Evolutionary conservation across 2,329 filamentous ascomycete species (phyloP), one percentile per base, ranked within the genome.

Genomic region (Microcyclosporella mali): DNA sequence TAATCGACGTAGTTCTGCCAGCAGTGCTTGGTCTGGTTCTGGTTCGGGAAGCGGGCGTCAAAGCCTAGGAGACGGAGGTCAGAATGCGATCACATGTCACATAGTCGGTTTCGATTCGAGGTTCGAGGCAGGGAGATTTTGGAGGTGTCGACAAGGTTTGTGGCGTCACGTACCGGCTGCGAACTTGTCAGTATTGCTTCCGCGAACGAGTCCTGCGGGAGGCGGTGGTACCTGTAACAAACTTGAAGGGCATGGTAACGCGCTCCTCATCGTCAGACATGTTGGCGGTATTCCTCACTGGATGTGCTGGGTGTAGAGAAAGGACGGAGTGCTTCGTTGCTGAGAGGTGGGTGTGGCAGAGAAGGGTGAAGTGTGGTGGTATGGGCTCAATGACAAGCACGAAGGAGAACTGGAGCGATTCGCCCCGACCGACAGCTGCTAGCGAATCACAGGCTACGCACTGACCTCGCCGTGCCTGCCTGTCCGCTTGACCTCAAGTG

Each of bases 1-100:
- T 98, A 97, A 73, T 98, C 92, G 76, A 98, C 92, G 75, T 98
- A 98, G 81, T 98, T 98, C 72, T 98, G 94, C 92, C 92, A 98
- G 87, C 92, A 98, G 82, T 98, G 89, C 85, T 95, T 95, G 74
- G 89, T 82, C 70, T 92, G 87, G 78, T 98, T 98, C 78, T 82
- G 76, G 79, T 98, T 95, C 66, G 92, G 92, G 77, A 97, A 98
- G 70, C 92, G 90, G 72, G 92, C 92, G 70, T 98, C 92, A 77
- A 94, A 94, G 78, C 92, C 92, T 95, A 54, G 41, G 38, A n/a
- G 10, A 29, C 37, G 42, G 16, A n/a, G 34, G 33, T 34, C 18
- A 34, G 33, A 34, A 25, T 9, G 21, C 6, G 14, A 17, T 11
- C 16, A 9, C 11, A 15, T 16, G 33, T 8, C 12, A 15, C 21